phyloP scores from a whole-genome alignment of 1,139 yeast genomes.

The Hansenula lynferdii region DNA sequence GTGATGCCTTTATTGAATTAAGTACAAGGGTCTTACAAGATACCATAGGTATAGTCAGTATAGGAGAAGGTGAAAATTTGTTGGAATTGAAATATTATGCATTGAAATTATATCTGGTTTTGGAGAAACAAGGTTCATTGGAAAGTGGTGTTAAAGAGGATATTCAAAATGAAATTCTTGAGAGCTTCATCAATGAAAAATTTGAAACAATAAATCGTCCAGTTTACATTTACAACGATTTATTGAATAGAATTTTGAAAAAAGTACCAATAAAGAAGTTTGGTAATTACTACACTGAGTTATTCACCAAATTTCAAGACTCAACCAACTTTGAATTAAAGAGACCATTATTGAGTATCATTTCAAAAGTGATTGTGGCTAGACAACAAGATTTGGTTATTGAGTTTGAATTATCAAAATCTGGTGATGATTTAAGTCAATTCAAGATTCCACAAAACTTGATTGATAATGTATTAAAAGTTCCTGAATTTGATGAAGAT shows the following conservation, averaged over 20 bases:
- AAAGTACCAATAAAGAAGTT: constrained; percentile 11
- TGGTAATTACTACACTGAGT: constrained; percentile 13
- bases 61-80: constrained; percentile 32
- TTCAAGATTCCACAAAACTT: constrained; percentile 34
- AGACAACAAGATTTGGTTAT: constrained; percentile 55
- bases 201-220: constrained; percentile 17
- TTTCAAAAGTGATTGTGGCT: constrained; percentile 30
- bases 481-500: constrained; percentile 16
- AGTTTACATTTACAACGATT: constrained; percentile 14
- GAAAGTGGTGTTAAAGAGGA: constrained; percentile 28
- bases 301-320: constrained; percentile 18
- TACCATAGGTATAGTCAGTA: constrained; percentile 41
- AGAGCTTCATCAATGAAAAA: constrained; percentile 18
- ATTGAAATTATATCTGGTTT: constrained; percentile 36
- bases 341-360: constrained; percentile 32
- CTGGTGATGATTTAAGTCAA: constrained; percentile 20
- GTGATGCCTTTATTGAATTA: constrained; percentile 21
- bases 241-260: constrained; percentile 16
- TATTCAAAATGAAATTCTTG: constrained; percentile 20
- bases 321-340: constrained; percentile 24
- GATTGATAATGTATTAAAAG: constrained; percentile 24
- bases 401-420: constrained; percentile 50
- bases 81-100: constrained; percentile 43
- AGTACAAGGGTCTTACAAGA: constrained; percentile 40
- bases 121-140: constrained; percentile 24